phyloP scores from a whole-genome alignment of 2,329 filamentous ascomycete species.

The Colletotrichum falcatum region DNA sequence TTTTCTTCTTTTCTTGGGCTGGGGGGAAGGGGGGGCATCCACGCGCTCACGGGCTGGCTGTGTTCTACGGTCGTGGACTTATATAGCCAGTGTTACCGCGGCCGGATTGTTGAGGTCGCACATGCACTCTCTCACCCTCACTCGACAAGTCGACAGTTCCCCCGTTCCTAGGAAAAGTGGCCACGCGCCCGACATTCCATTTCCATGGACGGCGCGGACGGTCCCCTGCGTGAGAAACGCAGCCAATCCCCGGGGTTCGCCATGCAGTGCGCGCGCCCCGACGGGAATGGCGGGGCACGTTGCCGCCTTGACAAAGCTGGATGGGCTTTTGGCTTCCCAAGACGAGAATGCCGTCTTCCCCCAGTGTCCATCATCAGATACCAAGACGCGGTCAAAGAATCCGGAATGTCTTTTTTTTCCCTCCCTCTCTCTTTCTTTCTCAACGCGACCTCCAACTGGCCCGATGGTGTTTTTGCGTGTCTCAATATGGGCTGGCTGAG shows the following conservation, averaged over 20 bases:
- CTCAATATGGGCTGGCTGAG: neutral
- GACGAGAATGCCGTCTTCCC: constrained; percentile 18
- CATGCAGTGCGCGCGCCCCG: constrained; percentile 17
- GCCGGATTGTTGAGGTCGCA: constrained; percentile 32
- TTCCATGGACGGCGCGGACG: constrained; percentile 24
- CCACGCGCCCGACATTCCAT: constrained; percentile 31
- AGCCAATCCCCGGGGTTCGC: constrained; percentile 26
- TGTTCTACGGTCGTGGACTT: neutral
- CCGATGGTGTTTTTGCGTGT: neutral
- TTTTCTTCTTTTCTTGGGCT: too few species aligned
- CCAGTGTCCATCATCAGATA: constrained; percentile 3
- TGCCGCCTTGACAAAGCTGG: neutral
- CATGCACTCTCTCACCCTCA: constrained; percentile 17
- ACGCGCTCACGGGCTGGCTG: too few species aligned
- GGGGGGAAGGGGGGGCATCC: too few species aligned
- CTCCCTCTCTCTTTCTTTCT: constrained; percentile 7
- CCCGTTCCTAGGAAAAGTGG: constrained; percentile 27
- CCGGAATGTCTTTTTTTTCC: constrained; percentile 1
- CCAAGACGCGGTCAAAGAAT: constrained; percentile 1
- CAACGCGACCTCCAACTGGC: constrained; percentile 19
- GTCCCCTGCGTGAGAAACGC: constrained; percentile 32
- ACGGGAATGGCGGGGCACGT: constrained; percentile 35
- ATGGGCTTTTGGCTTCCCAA: neutral
- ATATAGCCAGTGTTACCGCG: constrained; percentile 10
- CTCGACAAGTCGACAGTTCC: neutral